Percentiles rank a stretch among this genome's conserved stretches.
These are phyloP conservation scores for Xylariales sp. DNA, from an alignment of 2,329 filamentous ascomycete species.

Conservation along the genomic window DNA sequence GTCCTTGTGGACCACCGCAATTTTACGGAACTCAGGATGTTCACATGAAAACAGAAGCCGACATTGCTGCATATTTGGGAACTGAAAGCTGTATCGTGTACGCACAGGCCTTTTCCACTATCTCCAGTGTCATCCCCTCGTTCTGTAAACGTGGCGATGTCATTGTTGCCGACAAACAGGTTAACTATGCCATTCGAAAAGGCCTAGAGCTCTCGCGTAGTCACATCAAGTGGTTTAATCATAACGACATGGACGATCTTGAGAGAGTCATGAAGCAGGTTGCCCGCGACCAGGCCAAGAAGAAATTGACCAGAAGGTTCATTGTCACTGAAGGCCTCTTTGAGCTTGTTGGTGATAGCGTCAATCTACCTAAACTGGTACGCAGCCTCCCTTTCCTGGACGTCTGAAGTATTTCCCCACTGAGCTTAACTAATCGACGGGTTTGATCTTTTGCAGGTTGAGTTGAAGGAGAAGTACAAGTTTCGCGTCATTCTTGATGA, in stretches of 20 bases:
- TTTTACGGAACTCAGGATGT: conserved; percentile 99
- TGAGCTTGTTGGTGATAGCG: conserved; percentile 82
- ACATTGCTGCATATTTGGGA: conserved; percentile 86
- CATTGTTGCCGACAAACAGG: conserved; percentile 89
- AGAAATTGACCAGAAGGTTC: conserved; percentile 88
- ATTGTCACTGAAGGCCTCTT: conserved; percentile 95
- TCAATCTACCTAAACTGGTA: conserved; percentile 81
- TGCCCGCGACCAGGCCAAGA: conserved; percentile 78
- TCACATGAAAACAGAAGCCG: conserved; percentile 93
- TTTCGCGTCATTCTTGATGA: conserved; percentile 97
- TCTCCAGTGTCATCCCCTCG: conserved; percentile 92
- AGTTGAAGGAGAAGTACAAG: conserved; percentile 94
- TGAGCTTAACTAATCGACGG: too few species aligned
- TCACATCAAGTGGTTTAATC: conserved; percentile 88
- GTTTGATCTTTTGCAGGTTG: conserved; percentile 59
- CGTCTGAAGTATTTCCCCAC: too few species aligned
- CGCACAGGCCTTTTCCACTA: conserved; percentile 92
- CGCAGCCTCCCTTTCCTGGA: conserved; percentile 26
- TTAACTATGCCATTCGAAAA: conserved; percentile 92
- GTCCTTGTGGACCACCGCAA: conserved; percentile 91
- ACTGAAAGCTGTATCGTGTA: conserved; percentile 91
- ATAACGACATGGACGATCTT: conserved; percentile 93
- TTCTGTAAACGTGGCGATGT: conserved; percentile 97
- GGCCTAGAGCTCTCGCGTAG: conserved; percentile 90
- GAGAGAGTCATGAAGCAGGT: conserved; percentile 82